Base-by-base conservation (phyloP, 2,329 filamentous ascomycete species). In the Ophiostoma ips region DNA sequence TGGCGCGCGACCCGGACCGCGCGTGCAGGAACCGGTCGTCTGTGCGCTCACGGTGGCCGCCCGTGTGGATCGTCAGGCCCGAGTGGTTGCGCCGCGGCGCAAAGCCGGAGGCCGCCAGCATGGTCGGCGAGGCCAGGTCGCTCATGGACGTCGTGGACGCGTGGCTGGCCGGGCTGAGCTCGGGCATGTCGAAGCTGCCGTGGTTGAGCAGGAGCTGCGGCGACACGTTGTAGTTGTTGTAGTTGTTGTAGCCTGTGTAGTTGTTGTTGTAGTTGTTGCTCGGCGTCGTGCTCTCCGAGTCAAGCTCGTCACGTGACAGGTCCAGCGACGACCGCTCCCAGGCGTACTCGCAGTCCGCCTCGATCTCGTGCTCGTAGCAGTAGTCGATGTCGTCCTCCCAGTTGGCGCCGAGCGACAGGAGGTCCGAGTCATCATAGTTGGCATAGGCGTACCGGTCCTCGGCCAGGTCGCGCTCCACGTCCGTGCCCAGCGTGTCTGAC, bases 351-450 rank as follows among this genome's bases (percentile, higher is more conserved):
- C 77, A 83, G 61, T 82, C 70, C 8, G 78, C 79, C 60, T 83
- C 80, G 12, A 73, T 77, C 55, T 79, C 79, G 57, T 84, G 76
- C 55, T 83, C 79, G 58, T 84, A 84, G 59, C 77, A 82, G 62
- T 82, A 84, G 59, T 84, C 80, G 53, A 84, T 83, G 54, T 78
- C 78, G 48, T 81, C 78, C 58, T 84, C 80, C 80, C 80, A 84
- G 56, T 67, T 79, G 56, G 72, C 30, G 21, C 30, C 40, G 8
- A 43, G 40, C n/a, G 40, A 70, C 8, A 64, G 54, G 3, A 53
- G 50, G 3, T 67, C 63, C n/a, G 58, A 58, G 13, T 50, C 56
- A 3, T 55, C 56, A 8, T 55, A 54, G 12, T 58, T 56, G 7
- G 62, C 60, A 3, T 56, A 52, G 31, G 57, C 40, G 9, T 28